Evolutionary conservation across 345 rosid species (phyloP).

Genomic region (Lepidium sativum): DNA sequence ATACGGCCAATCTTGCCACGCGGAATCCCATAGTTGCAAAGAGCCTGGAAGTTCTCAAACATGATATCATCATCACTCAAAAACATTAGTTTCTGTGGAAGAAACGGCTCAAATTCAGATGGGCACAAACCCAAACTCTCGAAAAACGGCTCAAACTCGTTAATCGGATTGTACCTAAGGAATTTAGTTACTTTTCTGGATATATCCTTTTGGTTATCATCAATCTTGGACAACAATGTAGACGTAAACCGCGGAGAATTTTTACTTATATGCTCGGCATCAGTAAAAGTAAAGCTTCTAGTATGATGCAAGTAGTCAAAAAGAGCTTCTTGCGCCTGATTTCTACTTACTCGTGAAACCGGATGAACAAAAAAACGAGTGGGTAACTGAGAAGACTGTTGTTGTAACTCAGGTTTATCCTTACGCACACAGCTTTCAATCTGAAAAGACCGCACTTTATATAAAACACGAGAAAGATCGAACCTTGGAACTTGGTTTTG

Average conservation of each 20-base stretch:
- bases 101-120: conserved; percentile 33
- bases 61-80: conserved; percentile 47
- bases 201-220: conserved; percentile 39
- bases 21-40: conserved; percentile 67
- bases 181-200: conserved; percentile 35
- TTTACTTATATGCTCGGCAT: conserved; percentile 83
- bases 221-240: conserved; percentile 44
- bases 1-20: conserved; percentile 59
- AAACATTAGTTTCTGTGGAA: conserved; percentile 43
- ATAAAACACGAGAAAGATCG: conserved; percentile 27
- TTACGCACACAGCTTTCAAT: conserved; percentile 18
- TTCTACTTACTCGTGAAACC: conserved; percentile 35
- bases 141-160: conserved; percentile 80
- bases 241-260: conserved; percentile 55
- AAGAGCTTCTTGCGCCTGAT: conserved; percentile 50
- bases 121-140: conserved; percentile 78
- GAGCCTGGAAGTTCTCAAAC: conserved; percentile 57
- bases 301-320: conserved; percentile 73
- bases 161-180: conserved; percentile 71
- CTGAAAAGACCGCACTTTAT: conserved; percentile 25
- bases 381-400: conserved; percentile 22
- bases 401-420: conserved; percentile 10
- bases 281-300: conserved; percentile 45
- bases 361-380: conserved; percentile 21
- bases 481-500: conserved; percentile 22